Conservation (phyloP, 2,329 filamentous ascomycete species). For the Hymenoscyphus occultus region DNA sequence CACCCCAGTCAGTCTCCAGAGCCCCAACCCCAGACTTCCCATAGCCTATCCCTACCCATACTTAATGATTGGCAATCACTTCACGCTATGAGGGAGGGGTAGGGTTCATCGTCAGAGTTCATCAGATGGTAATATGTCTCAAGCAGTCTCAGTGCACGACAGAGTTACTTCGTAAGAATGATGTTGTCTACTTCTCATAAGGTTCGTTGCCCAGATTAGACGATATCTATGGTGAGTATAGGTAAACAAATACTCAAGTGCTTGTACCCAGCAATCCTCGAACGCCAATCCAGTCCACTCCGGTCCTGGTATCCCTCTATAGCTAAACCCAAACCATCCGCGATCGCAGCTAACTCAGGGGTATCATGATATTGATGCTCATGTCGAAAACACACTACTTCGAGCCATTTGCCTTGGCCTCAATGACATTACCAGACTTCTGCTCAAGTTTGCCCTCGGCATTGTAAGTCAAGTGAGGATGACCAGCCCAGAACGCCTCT, state of each 20-base stretch:
- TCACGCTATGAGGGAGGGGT: no score
- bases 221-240: no score
- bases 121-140: no score
- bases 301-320: not conserved
- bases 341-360: not conserved
- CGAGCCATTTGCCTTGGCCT: not conserved
- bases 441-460: conserved; percentile 12
- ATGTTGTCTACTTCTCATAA: no score
- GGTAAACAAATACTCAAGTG: no score
- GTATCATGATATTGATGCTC: not conserved
- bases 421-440: conserved; percentile 24
- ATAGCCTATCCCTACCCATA: no score
- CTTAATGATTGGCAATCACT: no score
- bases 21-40: no score
- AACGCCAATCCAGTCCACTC: not conserved
- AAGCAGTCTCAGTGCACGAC: no score
- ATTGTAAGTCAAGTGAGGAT: conserved; percentile 36
- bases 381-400: not conserved
- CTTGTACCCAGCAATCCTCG: not conserved
- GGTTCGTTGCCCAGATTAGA: no score
- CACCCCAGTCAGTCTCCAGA: not conserved
- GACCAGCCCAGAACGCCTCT: conserved; percentile 63
- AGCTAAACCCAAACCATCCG: not conserved
- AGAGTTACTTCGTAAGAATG: no score
- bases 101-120: no score